These are phyloP conservation scores for Toxicodendron radicans DNA, from an alignment of 345 rosid species.

Conservation along the genomic window DNA sequence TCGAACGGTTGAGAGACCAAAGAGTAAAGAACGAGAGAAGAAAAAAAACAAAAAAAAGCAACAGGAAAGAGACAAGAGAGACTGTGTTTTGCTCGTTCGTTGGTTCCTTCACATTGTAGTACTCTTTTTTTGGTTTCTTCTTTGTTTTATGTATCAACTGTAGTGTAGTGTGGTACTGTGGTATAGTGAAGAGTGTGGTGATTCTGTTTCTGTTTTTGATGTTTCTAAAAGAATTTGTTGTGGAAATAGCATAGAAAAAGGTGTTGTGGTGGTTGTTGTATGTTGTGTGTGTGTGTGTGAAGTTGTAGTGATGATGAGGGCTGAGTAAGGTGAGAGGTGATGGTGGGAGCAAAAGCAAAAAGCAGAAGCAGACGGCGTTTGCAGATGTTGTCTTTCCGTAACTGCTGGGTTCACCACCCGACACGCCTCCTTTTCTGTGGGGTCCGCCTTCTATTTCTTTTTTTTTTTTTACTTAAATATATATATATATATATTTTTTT, in stretches of 20 bases:
- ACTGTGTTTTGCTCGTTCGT: no score
- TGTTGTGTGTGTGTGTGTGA: background rate
- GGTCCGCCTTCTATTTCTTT: constrained; percentile 3
- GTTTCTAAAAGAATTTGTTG: background rate
- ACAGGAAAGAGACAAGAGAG: no score
- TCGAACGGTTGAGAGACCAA: constrained; percentile 10
- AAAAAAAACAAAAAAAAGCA: no score
- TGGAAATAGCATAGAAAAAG: no score
- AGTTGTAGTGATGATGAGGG: background rate
- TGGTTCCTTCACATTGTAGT: no score
- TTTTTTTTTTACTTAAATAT: background rate
- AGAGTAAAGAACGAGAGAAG: no score
- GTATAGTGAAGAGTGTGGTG: no score
- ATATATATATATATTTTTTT: no score
- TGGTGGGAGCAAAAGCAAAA: constrained; percentile 1
- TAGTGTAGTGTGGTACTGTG: no score
- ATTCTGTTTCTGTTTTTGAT: background rate
- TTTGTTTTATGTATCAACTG: no score
- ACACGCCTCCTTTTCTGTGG: constrained; percentile 30
- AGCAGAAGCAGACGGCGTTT: constrained; percentile 30
- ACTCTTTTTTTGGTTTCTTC: no score
- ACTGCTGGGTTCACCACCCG: constrained; percentile 23
- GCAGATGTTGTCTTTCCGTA: constrained; percentile 29
- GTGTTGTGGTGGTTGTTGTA: background rate
- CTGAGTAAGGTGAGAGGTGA: background rate